Evolutionary conservation across 805 yeast genomes (phyloP), one percentile per base, ranked within the genome.

Genomic region (Suhomyces sp.): DNA sequence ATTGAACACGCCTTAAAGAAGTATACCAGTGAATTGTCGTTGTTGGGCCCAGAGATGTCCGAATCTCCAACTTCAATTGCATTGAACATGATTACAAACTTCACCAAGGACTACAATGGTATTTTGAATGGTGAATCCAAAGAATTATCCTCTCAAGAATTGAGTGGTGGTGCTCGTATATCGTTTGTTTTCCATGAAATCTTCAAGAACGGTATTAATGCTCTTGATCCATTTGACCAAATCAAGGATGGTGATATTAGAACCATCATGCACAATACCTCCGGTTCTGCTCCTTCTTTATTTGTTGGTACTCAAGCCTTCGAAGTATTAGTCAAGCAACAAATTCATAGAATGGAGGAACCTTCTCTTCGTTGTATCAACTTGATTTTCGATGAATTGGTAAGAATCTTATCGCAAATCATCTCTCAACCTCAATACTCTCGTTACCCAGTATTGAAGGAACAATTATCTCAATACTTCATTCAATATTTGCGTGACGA

Each of bases 301-400:
- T 91, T 91, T 67, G 98, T 91, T 42, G 98, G 98, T 16, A 91
- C 98, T 7, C 93, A 88, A 52, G 97, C 97, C 0, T 91, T 91
- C 61, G 98, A 93, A 61, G 95, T 90, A 13, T 76, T 44, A 43
- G 48, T 44, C 15, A 42, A 44, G 35, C 60, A 55, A 39, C 60
- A 55, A 30, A 90, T 91, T 48, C 80, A 74, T 51, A 79, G 98
- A 62, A 88, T 93, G 68, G 96, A 90, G 65, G 97, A 91, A 52
- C 98, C 98, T 9, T 70, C 93, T 3, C 51, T 86, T 40, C 80
- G 95, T 52, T 87, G 97, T 70, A 88, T 90, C 43, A 79, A 84
- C 43, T 76, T 91, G 51, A 85, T 91, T 36, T 93, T 87, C 61
- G 98, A 91, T 62, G 98, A 93, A 68, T 74, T 93, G 58, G 95